phyloP scores from a whole-genome alignment of 805 yeast species.

The Kuraishia floccosa region DNA sequence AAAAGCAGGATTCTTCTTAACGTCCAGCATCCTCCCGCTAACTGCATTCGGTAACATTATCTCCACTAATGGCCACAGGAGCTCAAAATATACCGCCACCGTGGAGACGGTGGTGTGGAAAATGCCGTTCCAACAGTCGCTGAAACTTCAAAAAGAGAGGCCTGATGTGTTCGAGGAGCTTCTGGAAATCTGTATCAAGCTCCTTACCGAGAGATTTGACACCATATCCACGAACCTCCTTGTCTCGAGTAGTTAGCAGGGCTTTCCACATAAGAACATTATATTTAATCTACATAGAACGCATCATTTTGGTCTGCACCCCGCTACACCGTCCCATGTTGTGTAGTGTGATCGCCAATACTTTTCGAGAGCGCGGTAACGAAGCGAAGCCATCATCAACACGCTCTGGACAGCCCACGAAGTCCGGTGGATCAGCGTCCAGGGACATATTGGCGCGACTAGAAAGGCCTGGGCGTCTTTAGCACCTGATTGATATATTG shows the following conservation, averaged over 20 bases:
- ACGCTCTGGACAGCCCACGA: too few relatives aligned
- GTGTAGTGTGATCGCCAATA: too few relatives aligned
- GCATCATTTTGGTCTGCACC: too few relatives aligned
- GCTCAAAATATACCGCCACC: conserved; percentile 29
- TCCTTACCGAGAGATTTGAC: conserved; percentile 63
- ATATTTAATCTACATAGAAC: too few relatives aligned
- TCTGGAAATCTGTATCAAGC: conserved; percentile 43
- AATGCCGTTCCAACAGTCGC: conserved; percentile 34
- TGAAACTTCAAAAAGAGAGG: conserved; percentile 35
- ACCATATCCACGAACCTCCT: conserved; percentile 68
- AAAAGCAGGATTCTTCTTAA: conserved; percentile 19
- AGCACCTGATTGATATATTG: too few relatives aligned
- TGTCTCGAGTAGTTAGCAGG: conserved; percentile 43
- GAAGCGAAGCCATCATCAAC: too few relatives aligned
- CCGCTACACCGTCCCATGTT: too few relatives aligned
- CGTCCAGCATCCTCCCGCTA: conserved; percentile 46
- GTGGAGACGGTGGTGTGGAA: conserved; percentile 60
- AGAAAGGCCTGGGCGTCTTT: too few relatives aligned
- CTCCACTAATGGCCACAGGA: conserved; percentile 21
- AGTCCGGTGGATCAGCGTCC: too few relatives aligned
- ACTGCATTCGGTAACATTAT: conserved; percentile 63
- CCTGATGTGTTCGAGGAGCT: conserved; percentile 52
- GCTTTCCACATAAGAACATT: too few relatives aligned
- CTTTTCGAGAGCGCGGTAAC: too few relatives aligned
- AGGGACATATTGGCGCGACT: too few relatives aligned